A percentile compares a stretch with the other conserved stretches of the same genome.
These are phyloP conservation scores for Trichocomaceae sp. DNA, from an alignment of 2,329 filamentous ascomycete species.

Conservation along the genomic window DNA sequence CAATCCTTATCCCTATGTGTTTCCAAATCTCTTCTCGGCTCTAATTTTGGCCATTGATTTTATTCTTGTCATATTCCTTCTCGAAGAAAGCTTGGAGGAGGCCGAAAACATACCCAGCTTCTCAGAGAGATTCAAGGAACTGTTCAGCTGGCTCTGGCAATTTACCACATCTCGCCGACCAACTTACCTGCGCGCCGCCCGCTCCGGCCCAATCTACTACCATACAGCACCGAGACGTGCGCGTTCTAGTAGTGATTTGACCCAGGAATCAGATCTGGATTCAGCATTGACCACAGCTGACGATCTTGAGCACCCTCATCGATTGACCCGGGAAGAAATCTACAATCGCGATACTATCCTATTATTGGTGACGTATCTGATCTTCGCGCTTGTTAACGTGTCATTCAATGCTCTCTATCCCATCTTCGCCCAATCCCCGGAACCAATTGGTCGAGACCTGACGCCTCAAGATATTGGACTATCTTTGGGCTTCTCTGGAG, in stretches of 20 bases:
- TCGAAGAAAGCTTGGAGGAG: conserved; percentile 78
- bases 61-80: conserved; percentile 66
- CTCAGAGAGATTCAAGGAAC: conserved; percentile 49
- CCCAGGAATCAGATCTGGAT: conserved; percentile 38
- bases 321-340: conserved; percentile 53
- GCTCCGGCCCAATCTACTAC: conserved; percentile 22
- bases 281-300: conserved; percentile 38
- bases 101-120: conserved; percentile 56
- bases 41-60: conserved; percentile 66
- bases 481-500: conserved; percentile 73
- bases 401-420: conserved; percentile 94
- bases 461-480: conserved; percentile 76
- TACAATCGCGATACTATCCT: conserved; percentile 76
- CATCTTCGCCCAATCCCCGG: conserved; percentile 72
- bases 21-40: conserved; percentile 75
- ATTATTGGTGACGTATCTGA: conserved; percentile 75
- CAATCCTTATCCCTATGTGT: conserved; percentile 70
- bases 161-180: conserved; percentile 55
- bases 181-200: conserved; percentile 48
- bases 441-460: conserved; percentile 70
- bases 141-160: conserved; percentile 66
- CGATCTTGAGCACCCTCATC: conserved; percentile 32
- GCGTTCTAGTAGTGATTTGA: conserved; percentile 18
- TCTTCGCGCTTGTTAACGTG: conserved; percentile 91
- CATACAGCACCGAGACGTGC: neutral